Evolutionary conservation across 1,284 basidiomycete genomes (phyloP).

Genomic region (Heimioporus retisporus): DNA sequence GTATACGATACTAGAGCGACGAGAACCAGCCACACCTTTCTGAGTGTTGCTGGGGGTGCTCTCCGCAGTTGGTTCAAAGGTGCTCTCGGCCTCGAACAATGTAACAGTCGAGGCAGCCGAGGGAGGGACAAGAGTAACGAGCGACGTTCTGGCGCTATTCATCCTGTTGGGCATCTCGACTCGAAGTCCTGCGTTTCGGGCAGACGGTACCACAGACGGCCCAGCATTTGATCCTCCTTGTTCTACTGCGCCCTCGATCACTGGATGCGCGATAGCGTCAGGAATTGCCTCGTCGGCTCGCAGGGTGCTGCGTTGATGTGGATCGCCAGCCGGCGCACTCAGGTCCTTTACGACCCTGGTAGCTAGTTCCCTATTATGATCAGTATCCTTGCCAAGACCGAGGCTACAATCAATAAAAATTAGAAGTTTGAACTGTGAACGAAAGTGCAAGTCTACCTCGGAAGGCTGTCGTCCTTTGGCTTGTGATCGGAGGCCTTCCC

Average conservation of each 20-base stretch:
- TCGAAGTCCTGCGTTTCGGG: slow-evolving; percentile 58
- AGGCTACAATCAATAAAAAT: slow-evolving; percentile 54
- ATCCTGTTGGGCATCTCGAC: slow-evolving; percentile 59
- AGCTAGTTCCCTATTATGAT: slow-evolving; percentile 60
- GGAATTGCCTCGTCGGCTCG: too few relatives aligned
- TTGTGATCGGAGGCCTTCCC: too few relatives aligned
- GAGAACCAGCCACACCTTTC: too few relatives aligned
- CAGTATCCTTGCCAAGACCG: slow-evolving; percentile 71
- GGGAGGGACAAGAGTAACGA: slow-evolving; percentile 55
- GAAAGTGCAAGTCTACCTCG: slow-evolving; percentile 56
- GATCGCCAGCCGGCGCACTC: too few relatives aligned
- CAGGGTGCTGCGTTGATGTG: too few relatives aligned
- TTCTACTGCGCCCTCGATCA: too few relatives aligned
- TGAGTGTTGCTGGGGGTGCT: slow-evolving; percentile 58
- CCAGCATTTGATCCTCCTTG: too few relatives aligned
- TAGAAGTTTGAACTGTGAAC: not conserved
- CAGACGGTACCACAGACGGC: slow-evolving; percentile 41
- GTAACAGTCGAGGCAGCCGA: slow-evolving; percentile 70
- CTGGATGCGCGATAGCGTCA: too few relatives aligned
- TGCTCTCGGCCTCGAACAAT: slow-evolving; percentile 59
- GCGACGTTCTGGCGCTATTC: slow-evolving; percentile 61
- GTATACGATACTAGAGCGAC: too few relatives aligned
- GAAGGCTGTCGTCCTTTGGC: slow-evolving; percentile 48
- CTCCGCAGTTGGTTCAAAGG: slow-evolving; percentile 61
- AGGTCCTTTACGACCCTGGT: slow-evolving; percentile 5